These are phyloP conservation scores for Mucor velutinosus DNA, from an alignment of 371 early-diverging fungal genomes.

Conservation along the genomic window DNA sequence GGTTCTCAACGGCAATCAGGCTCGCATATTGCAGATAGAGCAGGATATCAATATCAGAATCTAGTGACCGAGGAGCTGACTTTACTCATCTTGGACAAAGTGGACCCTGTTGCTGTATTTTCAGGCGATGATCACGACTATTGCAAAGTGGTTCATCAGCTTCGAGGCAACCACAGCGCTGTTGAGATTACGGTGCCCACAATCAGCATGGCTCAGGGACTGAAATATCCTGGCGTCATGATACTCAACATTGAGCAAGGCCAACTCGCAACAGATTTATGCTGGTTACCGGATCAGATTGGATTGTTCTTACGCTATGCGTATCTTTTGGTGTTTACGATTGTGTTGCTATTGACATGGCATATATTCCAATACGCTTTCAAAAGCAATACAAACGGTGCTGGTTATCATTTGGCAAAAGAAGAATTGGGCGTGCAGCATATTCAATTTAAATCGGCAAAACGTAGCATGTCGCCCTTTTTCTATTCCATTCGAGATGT, in stretches of 20 bases:
- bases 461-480: neutral
- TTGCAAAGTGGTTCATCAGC: constrained; percentile 57
- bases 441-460: neutral
- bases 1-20: constrained; percentile 65
- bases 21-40: constrained; percentile 47
- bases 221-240: constrained; percentile 48
- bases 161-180: neutral
- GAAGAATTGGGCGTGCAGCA: constrained; percentile 5
- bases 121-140: constrained; percentile 95
- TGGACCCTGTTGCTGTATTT: constrained; percentile 74
- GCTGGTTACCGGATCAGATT: constrained; percentile 47
- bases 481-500: constrained; percentile 20
- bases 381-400: neutral
- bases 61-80: constrained; percentile 63
- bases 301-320: constrained; percentile 39
- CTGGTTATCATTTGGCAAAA: constrained; percentile 1
- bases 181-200: constrained; percentile 54
- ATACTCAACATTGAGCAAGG: constrained; percentile 23
- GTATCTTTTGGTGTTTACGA: constrained; percentile 15
- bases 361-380: neutral
- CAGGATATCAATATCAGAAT: constrained; percentile 88
- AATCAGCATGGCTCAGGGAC: constrained; percentile 64
- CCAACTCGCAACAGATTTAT: constrained; percentile 20
- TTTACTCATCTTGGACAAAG: constrained; percentile 52
- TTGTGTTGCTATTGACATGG: constrained; percentile 4